Evolutionary conservation across 1,284 basidiomycete species (phyloP), one percentile per base, ranked within the genome.

Genomic region (Pseudozyma sp.): DNA sequence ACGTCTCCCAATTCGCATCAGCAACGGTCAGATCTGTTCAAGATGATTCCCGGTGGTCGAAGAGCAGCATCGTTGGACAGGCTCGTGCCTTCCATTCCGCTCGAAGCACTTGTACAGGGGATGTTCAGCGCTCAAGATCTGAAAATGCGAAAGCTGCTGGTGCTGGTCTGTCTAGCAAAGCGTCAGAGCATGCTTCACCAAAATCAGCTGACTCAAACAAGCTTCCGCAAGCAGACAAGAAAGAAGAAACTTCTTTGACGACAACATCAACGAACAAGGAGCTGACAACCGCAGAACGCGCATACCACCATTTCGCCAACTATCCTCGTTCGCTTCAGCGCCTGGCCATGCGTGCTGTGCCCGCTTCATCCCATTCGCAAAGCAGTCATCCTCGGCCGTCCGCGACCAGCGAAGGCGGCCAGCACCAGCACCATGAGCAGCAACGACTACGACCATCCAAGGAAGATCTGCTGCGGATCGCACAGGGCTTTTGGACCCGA

Each of bases 401-500:
- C 10, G 40, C 43, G 18, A 12, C 36, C 18, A 54, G 49, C 39
- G 70, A 69, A 34, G 39, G 25, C 25, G 25, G 34, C 1, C 62
- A 73, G 36, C 45, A 59, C 1, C 62, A 73, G 36, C 45, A 59
- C 0, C 49, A 61, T 43, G 61, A 61, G n/a, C 53, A 47, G 3
- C 63, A 76, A 13, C 59, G 59, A 7, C 52, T 62, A 6, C 49
- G 77, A 39, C 81, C 83, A 1, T 83, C 80, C 1, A 76, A 83
- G 12, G 83, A 84, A 40, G 94, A 98, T 79, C 90, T 98, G 62
- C 88, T 99, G 42, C 90, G 89, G 31, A 91, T 94, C 4, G 91
- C 96, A 3, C 92, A 89, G 49, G 91, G 92, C 8, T 95, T 95
- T 85, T 96, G 94, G 92, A 90, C 96, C 76, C 90, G 97, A 2